Conservation (phyloP, 2,329 filamentous ascomycete genomes). For the Pezicula rhizophila region DNA sequence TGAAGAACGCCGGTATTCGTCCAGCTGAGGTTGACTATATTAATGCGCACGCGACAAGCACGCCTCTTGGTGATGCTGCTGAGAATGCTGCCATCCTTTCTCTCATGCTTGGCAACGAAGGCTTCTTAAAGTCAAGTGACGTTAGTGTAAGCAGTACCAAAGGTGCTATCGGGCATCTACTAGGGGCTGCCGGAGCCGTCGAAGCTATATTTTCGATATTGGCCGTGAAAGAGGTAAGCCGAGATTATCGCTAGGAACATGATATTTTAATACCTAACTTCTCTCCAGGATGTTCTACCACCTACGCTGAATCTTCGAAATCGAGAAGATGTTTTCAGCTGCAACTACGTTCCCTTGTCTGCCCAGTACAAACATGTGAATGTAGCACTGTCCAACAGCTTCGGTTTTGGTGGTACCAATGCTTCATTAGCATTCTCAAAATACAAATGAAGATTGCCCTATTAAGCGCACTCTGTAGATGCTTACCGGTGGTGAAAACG, state of each 20-base stretch:
- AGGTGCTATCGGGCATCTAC: conserved; percentile 82
- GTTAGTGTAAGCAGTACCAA: conserved; percentile 92
- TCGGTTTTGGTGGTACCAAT: conserved; percentile 96
- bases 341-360: conserved; percentile 75
- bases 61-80: conserved; percentile 75
- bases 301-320: conserved; percentile 78
- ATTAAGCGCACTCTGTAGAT: too few relatives aligned
- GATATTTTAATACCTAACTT: conserved; percentile 1
- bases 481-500: too few relatives aligned
- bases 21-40: conserved; percentile 79
- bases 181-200: conserved; percentile 85
- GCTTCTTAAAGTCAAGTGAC: conserved; percentile 51
- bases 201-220: conserved; percentile 83
- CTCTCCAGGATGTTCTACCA: conserved; percentile 63
- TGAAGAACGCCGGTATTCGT: conserved; percentile 63
- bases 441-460: conserved; percentile 11
- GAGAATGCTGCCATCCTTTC: conserved; percentile 78
- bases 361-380: conserved; percentile 66
- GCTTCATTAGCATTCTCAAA: conserved; percentile 71
- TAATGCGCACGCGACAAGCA: conserved; percentile 93
- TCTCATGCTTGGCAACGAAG: conserved; percentile 69
- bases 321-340: conserved; percentile 61
- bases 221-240: conserved; percentile 67
- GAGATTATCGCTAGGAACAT: not conserved
- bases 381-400: conserved; percentile 86